These are phyloP conservation scores for Nakaseomyces bracarensis DNA, from an alignment of 1,139 yeast species.

Conservation along the genomic window DNA sequence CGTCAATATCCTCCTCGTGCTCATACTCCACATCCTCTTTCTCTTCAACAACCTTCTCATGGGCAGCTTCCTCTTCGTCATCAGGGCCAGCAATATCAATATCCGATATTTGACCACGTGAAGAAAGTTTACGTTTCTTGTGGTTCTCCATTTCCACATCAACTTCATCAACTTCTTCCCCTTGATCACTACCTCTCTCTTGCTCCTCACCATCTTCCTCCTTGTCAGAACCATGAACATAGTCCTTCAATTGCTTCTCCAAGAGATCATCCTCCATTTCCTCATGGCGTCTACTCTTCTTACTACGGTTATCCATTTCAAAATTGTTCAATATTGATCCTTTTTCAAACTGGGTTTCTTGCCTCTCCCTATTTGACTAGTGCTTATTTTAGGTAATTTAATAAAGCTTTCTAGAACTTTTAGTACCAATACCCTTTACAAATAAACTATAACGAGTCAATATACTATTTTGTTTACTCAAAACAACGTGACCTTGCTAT, in stretches of 20 bases:
- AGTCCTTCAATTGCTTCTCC: slow-evolving; percentile 5
- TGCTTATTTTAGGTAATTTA: not conserved
- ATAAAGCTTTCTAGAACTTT: too few relatives aligned
- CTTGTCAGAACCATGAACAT: slow-evolving; percentile 6
- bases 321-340: too few relatives aligned
- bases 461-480: too few relatives aligned
- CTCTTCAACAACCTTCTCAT: slow-evolving; percentile 5
- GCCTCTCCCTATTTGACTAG: too few relatives aligned
- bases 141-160: not conserved
- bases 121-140: not conserved
- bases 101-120: slow-evolving; percentile 1
- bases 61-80: slow-evolving; percentile 3
- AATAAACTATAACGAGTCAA: too few relatives aligned
- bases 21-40: slow-evolving; percentile 13
- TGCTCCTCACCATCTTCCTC: too few relatives aligned
- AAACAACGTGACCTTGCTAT: slow-evolving; percentile 5
- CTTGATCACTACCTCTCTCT: too few relatives aligned
- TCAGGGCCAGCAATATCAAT: slow-evolving; percentile 2
- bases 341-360: too few relatives aligned
- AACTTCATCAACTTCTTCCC: too few relatives aligned
- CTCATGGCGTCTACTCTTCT: slow-evolving; percentile 5
- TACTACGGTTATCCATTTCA: not conserved
- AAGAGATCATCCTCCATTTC: slow-evolving; percentile 1
- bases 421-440: too few relatives aligned
- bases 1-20: slow-evolving; percentile 17